Evolutionary conservation across 345 rosid species (phyloP).

Genomic region (Lumnitzera racemosa): DNA sequence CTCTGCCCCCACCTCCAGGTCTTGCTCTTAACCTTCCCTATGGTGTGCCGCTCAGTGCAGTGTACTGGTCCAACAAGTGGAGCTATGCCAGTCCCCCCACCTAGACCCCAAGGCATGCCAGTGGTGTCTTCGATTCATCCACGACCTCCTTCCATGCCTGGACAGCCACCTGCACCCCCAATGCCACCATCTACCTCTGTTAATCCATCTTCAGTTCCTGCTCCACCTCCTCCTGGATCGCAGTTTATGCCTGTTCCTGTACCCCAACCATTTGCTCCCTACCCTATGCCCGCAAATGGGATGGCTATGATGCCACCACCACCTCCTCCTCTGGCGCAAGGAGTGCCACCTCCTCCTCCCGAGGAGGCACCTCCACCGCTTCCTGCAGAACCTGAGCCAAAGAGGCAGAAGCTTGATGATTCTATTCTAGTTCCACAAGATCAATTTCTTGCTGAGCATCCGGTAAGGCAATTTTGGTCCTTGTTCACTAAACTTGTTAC

Average conservation of each 20-base stretch:
- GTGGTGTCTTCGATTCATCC: conserved; percentile 54
- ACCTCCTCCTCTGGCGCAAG: conserved; percentile 52
- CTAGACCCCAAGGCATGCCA: conserved; percentile 58
- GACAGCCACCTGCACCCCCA: conserved; percentile 48
- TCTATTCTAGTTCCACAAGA: conserved; percentile 65
- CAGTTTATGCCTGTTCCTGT: conserved; percentile 52
- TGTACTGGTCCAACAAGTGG: conserved; percentile 37
- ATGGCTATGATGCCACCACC: conserved; percentile 49
- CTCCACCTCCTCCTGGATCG: conserved; percentile 82
- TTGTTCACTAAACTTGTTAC: background rate
- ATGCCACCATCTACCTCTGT: conserved; percentile 40
- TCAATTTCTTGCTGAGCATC: conserved; percentile 70
- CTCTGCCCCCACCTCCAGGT: conserved; percentile 82
- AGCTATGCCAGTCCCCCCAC: conserved; percentile 38
- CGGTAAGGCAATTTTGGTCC: conserved; percentile 24
- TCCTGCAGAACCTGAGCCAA: conserved; percentile 94
- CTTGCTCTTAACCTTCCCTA: conserved; percentile 77
- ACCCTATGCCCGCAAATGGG: conserved; percentile 24
- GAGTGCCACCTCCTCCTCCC: conserved; percentile 56
- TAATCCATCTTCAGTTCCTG: conserved; percentile 29
- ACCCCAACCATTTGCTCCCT: conserved; percentile 40
- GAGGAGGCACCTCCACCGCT: conserved; percentile 93
- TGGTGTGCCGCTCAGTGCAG: conserved; percentile 35
- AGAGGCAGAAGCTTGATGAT: conserved; percentile 87
- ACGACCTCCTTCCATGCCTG: conserved; percentile 53